These are phyloP conservation scores for Crithidia thermophila DNA, from an alignment of 208 protist genomes.

Conservation along the genomic window DNA sequence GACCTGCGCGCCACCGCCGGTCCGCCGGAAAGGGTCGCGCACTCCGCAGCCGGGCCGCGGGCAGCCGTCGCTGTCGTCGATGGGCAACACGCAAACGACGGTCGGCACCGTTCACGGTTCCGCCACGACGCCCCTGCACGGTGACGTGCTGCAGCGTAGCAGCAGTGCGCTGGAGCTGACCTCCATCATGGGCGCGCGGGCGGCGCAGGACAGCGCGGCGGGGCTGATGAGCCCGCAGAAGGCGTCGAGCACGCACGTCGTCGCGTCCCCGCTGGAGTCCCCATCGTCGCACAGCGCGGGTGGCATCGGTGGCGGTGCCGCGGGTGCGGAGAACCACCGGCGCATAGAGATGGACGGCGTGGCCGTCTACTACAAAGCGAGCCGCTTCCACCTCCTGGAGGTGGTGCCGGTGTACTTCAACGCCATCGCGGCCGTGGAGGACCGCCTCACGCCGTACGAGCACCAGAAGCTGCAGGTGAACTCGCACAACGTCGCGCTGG, in stretches of 20 bases:
- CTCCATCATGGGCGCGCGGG: neutral
- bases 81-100: conserved; percentile 8
- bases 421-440: conserved; percentile 57
- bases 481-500: conserved; percentile 85
- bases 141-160: neutral
- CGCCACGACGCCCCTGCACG: conserved; percentile 1
- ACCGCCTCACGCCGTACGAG: conserved; percentile 56
- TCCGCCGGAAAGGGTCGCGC: conserved; percentile 3
- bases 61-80: conserved; percentile 1
- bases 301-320: neutral
- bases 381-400: conserved; percentile 70
- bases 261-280: neutral
- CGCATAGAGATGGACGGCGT: conserved; percentile 86
- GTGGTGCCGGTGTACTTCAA: conserved; percentile 74
- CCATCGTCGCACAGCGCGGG: neutral
- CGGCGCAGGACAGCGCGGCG: neutral
- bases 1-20: neutral
- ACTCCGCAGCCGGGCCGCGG: neutral
- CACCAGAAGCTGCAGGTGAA: conserved; percentile 64
- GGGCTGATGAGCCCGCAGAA: neutral
- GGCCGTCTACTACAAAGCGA: conserved; percentile 67
- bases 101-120: neutral
- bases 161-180: conserved; percentile 3
- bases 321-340: conserved; percentile 25
- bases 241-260: neutral